Percentiles rank a stretch among this genome's conserved stretches.
These are phyloP conservation scores for Ceratobasidium sp. DNA, from an alignment of 1,284 basidiomycete species.

Conservation along the genomic window DNA sequence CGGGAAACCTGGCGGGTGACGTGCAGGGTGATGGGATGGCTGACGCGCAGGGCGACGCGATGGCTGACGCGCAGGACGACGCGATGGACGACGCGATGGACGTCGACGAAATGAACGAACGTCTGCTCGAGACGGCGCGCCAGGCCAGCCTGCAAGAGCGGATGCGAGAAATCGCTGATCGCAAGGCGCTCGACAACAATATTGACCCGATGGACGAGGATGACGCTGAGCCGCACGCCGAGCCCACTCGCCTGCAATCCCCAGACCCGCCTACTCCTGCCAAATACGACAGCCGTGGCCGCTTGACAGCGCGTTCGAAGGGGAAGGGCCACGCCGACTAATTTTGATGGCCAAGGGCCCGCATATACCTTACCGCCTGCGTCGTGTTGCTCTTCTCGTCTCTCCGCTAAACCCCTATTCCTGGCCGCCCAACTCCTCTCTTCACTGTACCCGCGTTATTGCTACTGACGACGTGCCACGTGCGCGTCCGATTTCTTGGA, in stretches of 20 bases:
- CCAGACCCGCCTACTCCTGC: background rate
- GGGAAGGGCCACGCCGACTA: constrained; percentile 11
- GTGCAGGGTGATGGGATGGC: too few species aligned
- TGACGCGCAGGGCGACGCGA: too few species aligned
- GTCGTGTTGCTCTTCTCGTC: background rate
- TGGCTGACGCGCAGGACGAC: too few species aligned
- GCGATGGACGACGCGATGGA: constrained; percentile 1
- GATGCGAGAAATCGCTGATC: background rate
- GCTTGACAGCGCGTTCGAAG: constrained; percentile 20
- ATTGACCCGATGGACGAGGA: background rate
- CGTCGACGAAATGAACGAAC: background rate
- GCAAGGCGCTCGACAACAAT: background rate
- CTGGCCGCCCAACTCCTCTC: too few species aligned
- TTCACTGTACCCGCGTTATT: background rate
- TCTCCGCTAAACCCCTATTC: background rate
- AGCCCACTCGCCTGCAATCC: background rate
- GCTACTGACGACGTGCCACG: background rate
- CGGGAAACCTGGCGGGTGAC: too few species aligned
- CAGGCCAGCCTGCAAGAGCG: background rate
- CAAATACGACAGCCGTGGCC: background rate
- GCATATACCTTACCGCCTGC: background rate
- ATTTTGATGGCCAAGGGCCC: background rate
- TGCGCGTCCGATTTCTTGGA: background rate
- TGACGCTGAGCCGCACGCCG: too few species aligned
- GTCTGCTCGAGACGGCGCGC: background rate